Evolutionary conservation across 2,329 filamentous ascomycete species (phyloP), one percentile per base, ranked within the genome.

Genomic region (Penicillium hordei): DNA sequence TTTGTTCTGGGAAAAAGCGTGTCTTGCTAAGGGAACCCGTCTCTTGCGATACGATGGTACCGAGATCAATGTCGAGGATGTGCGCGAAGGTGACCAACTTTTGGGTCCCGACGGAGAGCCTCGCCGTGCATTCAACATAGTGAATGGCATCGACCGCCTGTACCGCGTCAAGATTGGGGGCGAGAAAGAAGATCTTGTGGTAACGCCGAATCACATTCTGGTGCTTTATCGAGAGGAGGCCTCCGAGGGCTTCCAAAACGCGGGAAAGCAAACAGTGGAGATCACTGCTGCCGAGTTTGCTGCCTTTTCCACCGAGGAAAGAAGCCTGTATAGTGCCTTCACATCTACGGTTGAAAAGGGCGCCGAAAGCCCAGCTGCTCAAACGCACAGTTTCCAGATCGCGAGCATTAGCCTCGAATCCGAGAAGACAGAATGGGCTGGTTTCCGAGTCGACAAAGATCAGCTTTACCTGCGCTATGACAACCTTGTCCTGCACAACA

Each of bases 1-100:
- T 64, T 81, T 96, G 4, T 97, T 96, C 71, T 96, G 93, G 90
- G 89, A 91, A 69, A 83, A 86, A 59, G 88, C 86, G 15, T 79
- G 72, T 68, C 50, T 52, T 13, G 50, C 73, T 38, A 75, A 78
- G 33, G 76, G 76, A 38, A 80, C 79, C 27, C 74, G 73, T 66
- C 66, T 81, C 21, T 66, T 81, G 36, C 76, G 78, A 33, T 74
- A 78, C 58, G 76, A 81, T 65, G 72, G 77, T 54, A 75, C 70
- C 21, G 69, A 76, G 57, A 69, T 82, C 50, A 75, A 76, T 6
- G 79, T 82, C 27, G 76, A 82, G 67, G 76, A 81, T 59, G 80
- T 82, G 44, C 71, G 72, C 62, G 80, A 82, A 55, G 79, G 80
- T 17, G 79, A 81, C 66, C 60, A 79, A 17, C 77, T 82, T 49